Evolutionary conservation across 78 protist species (phyloP), one percentile per base, ranked within the genome.

Genomic region (Dictyostelium firmibasis): DNA sequence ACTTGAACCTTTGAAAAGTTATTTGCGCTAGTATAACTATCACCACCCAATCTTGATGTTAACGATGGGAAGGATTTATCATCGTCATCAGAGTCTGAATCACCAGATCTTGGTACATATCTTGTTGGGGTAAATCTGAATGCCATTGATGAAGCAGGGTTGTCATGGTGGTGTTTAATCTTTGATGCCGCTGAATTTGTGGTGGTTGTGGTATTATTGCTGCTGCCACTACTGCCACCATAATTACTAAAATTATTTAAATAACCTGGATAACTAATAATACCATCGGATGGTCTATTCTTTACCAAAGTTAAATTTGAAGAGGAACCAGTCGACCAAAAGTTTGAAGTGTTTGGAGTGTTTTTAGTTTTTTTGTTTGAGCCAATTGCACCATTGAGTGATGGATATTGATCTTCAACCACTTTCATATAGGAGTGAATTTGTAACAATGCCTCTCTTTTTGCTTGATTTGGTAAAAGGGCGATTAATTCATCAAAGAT

Each of bases 391-490:
- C 83, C 43, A 20, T 7, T 35, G 2, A 89, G 53, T 18, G 88
- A 81, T 69, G 94, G 94, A 47, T 89, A 89, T 50, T 89, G 94
- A 5, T 89, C 88, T 35, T 89, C 94, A 2, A 89, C 44, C 1
- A 79, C 78, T 60, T 81, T 89, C 94, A 89, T 89, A 50, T 70
- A 89, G 10, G 74, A 33, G 36, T 89, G 94, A 18, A 89, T 47
- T 81, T 89, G 94, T 27, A 25, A 23, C 27, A 89, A 69, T 35
- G 44, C 64, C 29, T 78, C 87, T 64, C 94, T 60, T 83, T 89
- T 89, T 27, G 88, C 29, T 50, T 78, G 64, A 47, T 89, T 86
- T 38, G 94, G 94, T 27, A 89, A 44, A 0, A 89, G 33, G 5
- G 86, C 78, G 14, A 89, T 78, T 79, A 89, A 69, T 35, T 89